A percentile compares a stretch with the other conserved stretches of the same genome.
phyloP scores from a whole-genome alignment of 441 rosid genomes.

The Kokia cookei region DNA sequence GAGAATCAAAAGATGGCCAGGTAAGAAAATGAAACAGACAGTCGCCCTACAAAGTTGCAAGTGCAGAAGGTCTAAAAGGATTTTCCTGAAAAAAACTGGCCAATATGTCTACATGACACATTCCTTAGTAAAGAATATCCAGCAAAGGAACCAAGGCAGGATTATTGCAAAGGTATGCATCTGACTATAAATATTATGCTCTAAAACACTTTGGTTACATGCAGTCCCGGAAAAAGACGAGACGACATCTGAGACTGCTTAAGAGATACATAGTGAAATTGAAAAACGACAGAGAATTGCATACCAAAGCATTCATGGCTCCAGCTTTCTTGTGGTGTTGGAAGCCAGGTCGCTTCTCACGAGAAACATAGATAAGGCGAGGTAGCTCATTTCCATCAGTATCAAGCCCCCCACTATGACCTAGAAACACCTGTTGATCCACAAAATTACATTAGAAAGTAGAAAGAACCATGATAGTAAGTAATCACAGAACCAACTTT shows the following conservation, averaged over 20 bases:
- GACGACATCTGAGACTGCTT: not conserved
- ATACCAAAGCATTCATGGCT: slow-evolving; percentile 98
- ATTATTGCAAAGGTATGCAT: not conserved
- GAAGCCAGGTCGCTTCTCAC: slow-evolving; percentile 99
- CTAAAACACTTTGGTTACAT: not conserved
- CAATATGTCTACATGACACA: not conserved
- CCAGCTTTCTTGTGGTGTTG: slow-evolving; percentile 99
- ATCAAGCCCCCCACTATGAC: slow-evolving; percentile 81
- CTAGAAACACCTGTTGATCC: slow-evolving; percentile 72
- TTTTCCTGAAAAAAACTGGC: not conserved
- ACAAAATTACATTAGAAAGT: not conserved
- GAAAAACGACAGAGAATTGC: slow-evolving; percentile 17
- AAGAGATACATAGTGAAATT: not conserved
- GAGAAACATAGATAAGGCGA: slow-evolving; percentile 97
- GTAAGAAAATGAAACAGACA: slow-evolving; percentile 4
- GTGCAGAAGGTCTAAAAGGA: not conserved
- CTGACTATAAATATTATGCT: not conserved
- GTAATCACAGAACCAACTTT: not conserved
- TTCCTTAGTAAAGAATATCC: not conserved
- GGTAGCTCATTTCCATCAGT: slow-evolving; percentile 98
- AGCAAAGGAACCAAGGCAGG: not conserved
- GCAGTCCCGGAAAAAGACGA: not conserved
- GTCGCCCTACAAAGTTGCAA: not conserved
- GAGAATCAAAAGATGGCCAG: slow-evolving; percentile 17
- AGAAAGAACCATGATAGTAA: not conserved